Conservation (phyloP, 2,329 filamentous ascomycete species). For the Xylariaceae sp. region DNA sequence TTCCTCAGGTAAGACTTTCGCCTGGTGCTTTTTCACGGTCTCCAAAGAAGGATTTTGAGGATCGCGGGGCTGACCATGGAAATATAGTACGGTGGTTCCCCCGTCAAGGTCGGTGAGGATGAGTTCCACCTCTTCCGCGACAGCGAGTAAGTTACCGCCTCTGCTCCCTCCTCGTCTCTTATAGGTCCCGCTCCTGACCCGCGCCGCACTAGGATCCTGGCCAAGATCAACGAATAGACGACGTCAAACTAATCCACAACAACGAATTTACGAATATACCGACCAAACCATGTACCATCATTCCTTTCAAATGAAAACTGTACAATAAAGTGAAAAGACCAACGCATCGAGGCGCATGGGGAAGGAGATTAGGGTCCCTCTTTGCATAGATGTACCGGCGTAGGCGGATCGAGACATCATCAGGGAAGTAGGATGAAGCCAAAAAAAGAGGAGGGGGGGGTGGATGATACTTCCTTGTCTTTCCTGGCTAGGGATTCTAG, state of each 20-base stretch:
- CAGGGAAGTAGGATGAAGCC: not conserved
- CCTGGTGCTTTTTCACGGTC: not conserved
- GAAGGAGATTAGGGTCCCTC: not conserved
- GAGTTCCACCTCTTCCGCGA: constrained; percentile 96
- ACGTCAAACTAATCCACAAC: constrained; percentile 25
- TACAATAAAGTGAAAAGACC: constrained; percentile 16
- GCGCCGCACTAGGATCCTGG: constrained; percentile 64
- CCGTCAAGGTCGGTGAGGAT: constrained; percentile 95
- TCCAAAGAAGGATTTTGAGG: not conserved
- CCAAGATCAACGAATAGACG: constrained; percentile 96
- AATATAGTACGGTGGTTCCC: constrained; percentile 78
- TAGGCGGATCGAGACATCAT: not conserved
- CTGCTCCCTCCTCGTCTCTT: not conserved
- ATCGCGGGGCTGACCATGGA: constrained; percentile 11
- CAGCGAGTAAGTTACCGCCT: constrained; percentile 71
- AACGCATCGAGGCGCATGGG: not conserved
- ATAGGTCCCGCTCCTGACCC: constrained; percentile 16
- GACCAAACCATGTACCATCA: constrained; percentile 18
- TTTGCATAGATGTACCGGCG: constrained; percentile 12
- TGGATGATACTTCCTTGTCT: not conserved
- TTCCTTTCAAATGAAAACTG: constrained; percentile 1
- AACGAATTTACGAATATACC: constrained; percentile 29
- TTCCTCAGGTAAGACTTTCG: constrained; percentile 67
- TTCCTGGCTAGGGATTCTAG: not conserved
- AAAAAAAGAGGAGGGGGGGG: not conserved